Conservation (phyloP, 371 early-diverging fungal genomes). For the Lichtheimia ramosa region DNA sequence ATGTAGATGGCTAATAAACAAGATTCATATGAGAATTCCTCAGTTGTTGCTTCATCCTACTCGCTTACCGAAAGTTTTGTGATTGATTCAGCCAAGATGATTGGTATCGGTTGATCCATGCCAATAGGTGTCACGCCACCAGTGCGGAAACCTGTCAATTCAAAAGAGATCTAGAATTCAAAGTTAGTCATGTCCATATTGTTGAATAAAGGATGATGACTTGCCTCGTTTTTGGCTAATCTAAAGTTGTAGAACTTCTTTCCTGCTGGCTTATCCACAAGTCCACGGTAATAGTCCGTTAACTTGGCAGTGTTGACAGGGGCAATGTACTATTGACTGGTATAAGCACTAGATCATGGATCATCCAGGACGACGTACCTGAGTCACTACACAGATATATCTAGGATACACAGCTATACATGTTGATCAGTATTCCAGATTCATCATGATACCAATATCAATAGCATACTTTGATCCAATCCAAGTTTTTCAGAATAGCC, state of each 20-base stretch:
- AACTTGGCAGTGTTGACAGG: conserved; percentile 70
- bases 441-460: too few species aligned
- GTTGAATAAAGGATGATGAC: background rate
- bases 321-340: conserved; percentile 55
- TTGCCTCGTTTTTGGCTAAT: conserved; percentile 43
- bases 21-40: background rate
- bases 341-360: background rate
- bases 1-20: conserved; percentile 62
- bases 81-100: conserved; percentile 66
- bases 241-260: conserved; percentile 64
- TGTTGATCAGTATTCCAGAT: too few species aligned
- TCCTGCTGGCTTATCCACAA: conserved; percentile 51
- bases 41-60: background rate
- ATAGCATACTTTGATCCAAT: background rate
- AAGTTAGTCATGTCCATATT: background rate
- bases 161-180: conserved; percentile 32
- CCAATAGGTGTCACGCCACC: conserved; percentile 76
- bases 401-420: conserved; percentile 28
- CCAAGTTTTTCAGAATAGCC: conserved; percentile 6
- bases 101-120: conserved; percentile 51
- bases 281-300: conserved; percentile 59
- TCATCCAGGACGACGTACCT: conserved; percentile 25
- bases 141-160: conserved; percentile 70
- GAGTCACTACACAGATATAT: conserved; percentile 63
- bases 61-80: conserved; percentile 48